These are phyloP conservation scores for Neopestalotiopsis rosae DNA, from an alignment of 2,329 filamentous ascomycete genomes.

Conservation along the genomic window DNA sequence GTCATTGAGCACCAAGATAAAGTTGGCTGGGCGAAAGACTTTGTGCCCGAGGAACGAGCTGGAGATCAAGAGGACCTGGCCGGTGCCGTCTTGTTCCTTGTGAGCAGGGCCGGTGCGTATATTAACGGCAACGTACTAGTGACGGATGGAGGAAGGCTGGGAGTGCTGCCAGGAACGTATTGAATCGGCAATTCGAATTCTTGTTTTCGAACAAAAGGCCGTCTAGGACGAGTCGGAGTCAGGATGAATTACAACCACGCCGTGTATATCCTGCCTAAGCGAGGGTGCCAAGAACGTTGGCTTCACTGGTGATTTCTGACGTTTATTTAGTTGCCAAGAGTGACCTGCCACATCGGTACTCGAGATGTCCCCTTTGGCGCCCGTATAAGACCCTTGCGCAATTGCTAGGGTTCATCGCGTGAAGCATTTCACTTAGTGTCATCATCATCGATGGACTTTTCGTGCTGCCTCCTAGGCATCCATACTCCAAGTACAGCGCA, in stretches of 20 bases:
- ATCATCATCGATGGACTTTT: neutral
- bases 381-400: neutral
- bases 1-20: slow-evolving; percentile 31
- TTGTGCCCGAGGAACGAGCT: slow-evolving; percentile 28
- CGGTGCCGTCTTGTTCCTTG: slow-evolving; percentile 57
- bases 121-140: slow-evolving; percentile 58
- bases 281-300: neutral
- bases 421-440: neutral
- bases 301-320: neutral
- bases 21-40: slow-evolving; percentile 29
- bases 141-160: slow-evolving; percentile 56
- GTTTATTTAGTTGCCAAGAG: neutral
- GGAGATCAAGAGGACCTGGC: slow-evolving; percentile 55
- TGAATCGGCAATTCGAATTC: slow-evolving; percentile 13
- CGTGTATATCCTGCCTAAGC: neutral
- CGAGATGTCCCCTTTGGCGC: neutral
- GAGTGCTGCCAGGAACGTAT: slow-evolving; percentile 28
- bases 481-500: neutral
- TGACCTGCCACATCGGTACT: slow-evolving; percentile 10
- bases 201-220: neutral
- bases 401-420: neutral
- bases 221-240: neutral
- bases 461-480: neutral
- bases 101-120: slow-evolving; percentile 56
- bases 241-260: neutral